These are phyloP conservation scores for Musa schizocarpa DNA, from an alignment of 176 grass and related monocot genomes.

Conservation along the genomic window DNA sequence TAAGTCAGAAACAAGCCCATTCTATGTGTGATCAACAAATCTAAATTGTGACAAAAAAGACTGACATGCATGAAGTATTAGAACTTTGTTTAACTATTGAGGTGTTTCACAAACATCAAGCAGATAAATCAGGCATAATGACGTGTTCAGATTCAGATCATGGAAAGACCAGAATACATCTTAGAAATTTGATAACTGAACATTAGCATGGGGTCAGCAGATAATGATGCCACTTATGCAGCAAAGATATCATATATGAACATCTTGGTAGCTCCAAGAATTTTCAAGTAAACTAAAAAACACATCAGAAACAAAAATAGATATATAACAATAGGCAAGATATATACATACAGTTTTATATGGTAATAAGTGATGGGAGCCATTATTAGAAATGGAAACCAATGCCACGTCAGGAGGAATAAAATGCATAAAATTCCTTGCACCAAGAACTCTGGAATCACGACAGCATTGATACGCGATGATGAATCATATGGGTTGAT, in stretches of 20 bases:
- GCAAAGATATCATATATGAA: background rate
- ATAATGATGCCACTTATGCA: background rate
- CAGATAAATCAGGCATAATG: background rate
- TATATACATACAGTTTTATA: conserved; percentile 58
- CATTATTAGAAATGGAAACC: conserved; percentile 77
- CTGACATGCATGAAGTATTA: background rate
- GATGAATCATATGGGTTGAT: conserved; percentile 96
- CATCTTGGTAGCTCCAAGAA: background rate
- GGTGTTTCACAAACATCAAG: background rate
- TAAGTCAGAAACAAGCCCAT: background rate
- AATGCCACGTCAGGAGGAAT: conserved; percentile 70
- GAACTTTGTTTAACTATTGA: background rate
- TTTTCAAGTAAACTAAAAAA: background rate
- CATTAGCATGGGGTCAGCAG: background rate
- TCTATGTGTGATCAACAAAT: background rate
- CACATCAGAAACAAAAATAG: conserved; percentile 1
- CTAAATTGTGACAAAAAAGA: background rate
- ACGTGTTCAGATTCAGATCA: background rate
- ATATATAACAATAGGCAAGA: conserved; percentile 11
- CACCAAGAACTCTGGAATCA: conserved; percentile 55
- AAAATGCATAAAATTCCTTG: conserved; percentile 59
- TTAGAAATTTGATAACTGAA: background rate
- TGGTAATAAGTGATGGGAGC: conserved; percentile 87
- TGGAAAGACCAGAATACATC: background rate
- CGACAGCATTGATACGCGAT: conserved; percentile 67